Base-by-base conservation (phyloP, 495 filamentous ascomycete species). In the Apiosordaria backusii region DNA sequence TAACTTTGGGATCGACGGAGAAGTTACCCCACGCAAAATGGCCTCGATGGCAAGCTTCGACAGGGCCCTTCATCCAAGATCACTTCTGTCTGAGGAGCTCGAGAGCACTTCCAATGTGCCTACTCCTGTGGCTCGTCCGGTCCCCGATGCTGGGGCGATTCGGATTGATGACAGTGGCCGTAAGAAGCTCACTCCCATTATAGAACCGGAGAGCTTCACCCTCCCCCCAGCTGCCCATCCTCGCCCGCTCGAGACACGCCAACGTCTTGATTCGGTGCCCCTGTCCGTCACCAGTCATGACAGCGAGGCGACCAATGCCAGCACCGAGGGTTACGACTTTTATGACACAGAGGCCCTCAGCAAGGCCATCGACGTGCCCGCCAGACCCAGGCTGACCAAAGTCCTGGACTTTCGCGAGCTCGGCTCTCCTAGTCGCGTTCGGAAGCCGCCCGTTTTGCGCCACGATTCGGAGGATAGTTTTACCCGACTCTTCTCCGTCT, bases 391-490 rank as follows among this genome's bases (percentile, higher is more conserved):
- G 25, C 66, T 68, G 18, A 66, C 74, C 23, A 74, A 67, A 40
- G 70, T 60, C n/a, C 68, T 77, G 21, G 78, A 78, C 27, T 79
- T 75, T 29, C 55, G 27, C 0, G 71, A 66, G n/a, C 65, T 68
- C 3, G 66, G 69, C 2, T 74, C 75, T 16, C 74, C 71, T 1
- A 72, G 64, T 18, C 62, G 65, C 22, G 50, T 25, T 29, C 68
- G 76, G 19, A 78, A 81, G 22, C 76, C 80, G 0, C 76, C 78
- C 0, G 82, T 87, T 21, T 71, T 83, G 23, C 83, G 89, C 22
- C 88, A 89, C 57, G 88, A 92, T 67, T 96, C 92, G 1, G 85
- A 88, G 23, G 92, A 94, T 66, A 93, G 90, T 69, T 92, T 92
- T 68, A 65, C 69, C 10, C 86, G 89, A 35, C 86, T 95, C 80